phyloP scores from a whole-genome alignment of 2,329 filamentous ascomycete species.

The Graphiopsis chlorocephala region DNA sequence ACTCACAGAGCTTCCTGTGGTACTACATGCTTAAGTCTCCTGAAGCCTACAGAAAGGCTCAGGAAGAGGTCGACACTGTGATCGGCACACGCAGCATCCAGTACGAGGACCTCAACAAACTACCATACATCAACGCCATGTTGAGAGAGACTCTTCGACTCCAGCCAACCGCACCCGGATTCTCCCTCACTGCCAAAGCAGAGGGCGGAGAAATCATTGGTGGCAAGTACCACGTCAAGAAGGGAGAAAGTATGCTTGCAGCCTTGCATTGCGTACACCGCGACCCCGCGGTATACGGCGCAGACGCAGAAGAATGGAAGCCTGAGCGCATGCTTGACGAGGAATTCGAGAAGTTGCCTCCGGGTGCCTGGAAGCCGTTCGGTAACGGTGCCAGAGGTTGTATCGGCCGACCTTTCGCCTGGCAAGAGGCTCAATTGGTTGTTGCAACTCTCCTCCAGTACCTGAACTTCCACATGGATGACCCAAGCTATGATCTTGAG shows the following conservation, averaged over 20 bases:
- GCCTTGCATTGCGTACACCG: conserved; percentile 57
- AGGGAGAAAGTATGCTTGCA: conserved; percentile 50
- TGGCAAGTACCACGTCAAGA: conserved; percentile 60
- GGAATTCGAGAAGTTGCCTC: conserved; percentile 53
- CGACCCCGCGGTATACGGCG: conserved; percentile 64
- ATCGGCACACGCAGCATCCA: conserved; percentile 58
- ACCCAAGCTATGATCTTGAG: conserved; percentile 58
- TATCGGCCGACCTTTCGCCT: conserved; percentile 69
- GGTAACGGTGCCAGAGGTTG: conserved; percentile 69
- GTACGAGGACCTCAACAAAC: conserved; percentile 60
- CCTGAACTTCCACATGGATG: conserved; percentile 63
- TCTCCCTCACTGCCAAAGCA: conserved; percentile 54
- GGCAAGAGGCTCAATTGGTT: conserved; percentile 66
- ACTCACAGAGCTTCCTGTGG: conserved; percentile 50
- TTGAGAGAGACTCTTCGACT: conserved; percentile 64
- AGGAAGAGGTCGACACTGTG: conserved; percentile 65
- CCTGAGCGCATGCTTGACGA: conserved; percentile 73
- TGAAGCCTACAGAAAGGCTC: conserved; percentile 57
- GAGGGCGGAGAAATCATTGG: conserved; percentile 50
- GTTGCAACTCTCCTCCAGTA: conserved; percentile 66
- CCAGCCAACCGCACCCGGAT: conserved; percentile 58
- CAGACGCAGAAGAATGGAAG: conserved; percentile 62
- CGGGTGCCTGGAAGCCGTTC: conserved; percentile 55
- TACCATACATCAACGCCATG: conserved; percentile 65
- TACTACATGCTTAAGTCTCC: conserved; percentile 66